Conservation (phyloP, 1,284 basidiomycete species). For the Heterobasidion irregulare region DNA sequence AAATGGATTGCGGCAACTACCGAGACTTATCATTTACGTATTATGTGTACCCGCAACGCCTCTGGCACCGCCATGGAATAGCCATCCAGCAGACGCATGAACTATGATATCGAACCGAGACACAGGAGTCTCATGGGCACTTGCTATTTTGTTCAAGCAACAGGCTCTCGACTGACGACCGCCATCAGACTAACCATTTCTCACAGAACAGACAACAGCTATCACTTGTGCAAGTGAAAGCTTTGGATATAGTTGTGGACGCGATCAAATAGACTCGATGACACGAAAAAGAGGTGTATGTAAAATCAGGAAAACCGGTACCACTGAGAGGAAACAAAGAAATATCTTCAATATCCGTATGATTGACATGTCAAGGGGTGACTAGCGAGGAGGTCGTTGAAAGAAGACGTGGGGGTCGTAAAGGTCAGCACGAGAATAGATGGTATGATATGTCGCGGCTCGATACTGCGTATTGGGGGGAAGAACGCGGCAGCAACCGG, state of each 20-base stretch:
- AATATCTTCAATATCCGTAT: slow-evolving; percentile 6
- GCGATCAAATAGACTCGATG: neutral
- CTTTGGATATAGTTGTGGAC: neutral
- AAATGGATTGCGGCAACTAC: too few species aligned
- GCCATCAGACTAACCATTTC: too few species aligned
- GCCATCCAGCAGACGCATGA: too few species aligned
- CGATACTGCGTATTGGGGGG: neutral
- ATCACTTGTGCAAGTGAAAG: neutral
- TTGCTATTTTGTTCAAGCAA: too few species aligned
- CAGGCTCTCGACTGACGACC: too few species aligned
- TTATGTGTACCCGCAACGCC: too few species aligned
- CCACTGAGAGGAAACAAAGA: slow-evolving; percentile 5
- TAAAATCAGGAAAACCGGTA: slow-evolving; percentile 5
- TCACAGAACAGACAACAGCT: neutral
- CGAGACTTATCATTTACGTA: too few species aligned
- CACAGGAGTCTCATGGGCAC: too few species aligned
- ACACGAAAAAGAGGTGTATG: neutral
- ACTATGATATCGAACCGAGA: too few species aligned
- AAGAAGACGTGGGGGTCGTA: slow-evolving; percentile 13
- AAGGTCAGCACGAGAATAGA: slow-evolving; percentile 15
- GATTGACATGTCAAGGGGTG: slow-evolving; percentile 1
- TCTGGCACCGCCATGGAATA: too few species aligned
- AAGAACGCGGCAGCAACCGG: neutral
- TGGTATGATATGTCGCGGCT: slow-evolving; percentile 14
- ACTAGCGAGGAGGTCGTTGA: slow-evolving; percentile 7